Base-by-base conservation (phyloP, 1,284 basidiomycete species). In the Boletus semigastroideus region DNA sequence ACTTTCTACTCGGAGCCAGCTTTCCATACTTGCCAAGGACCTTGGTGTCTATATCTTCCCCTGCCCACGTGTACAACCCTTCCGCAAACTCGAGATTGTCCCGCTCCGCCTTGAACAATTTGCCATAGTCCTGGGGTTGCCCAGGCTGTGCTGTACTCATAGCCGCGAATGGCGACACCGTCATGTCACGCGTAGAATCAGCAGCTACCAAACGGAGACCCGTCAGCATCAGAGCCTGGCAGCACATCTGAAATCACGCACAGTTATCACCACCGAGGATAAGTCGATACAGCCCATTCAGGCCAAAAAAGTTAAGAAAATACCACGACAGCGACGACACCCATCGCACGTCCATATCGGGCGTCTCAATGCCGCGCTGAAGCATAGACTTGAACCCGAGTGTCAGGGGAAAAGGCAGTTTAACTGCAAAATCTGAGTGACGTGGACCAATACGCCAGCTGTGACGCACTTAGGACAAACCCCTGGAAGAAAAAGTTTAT, bases 401-500 rank as follows among this genome's bases (percentile, higher is more conserved):
- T 5, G 97, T 99, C 49, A 99, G 75, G 1, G 97, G 97, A 75
- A 99, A 99, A 0, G 97, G 97, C 0, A 99, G 77, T 67, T 95
- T 96, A 72, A 98, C 94, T 96, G 65, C 19, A 34, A 45, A 17
- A 14, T 27, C 3, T 58, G 53, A 47, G 45, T 16, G 19, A 53
- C 34, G 37, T 16, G 34, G 42, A 28, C 14, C 39, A 43, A 52
- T 20, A 37, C 11, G 25, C 45, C 38, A 43, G 46, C 3, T 1
- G 43, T 48, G 43, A 85, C 93, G 71, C 70, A 98, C 96, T 97
- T 54, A 98, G 81, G 48, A 99, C 91, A 69, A 99, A 98, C 31
- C 96, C 96, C 59, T 93, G 91, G 76, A 99, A 99, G 84, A 99
- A 99, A 72, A 96, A 95, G 73, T 96, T 98, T 77, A 99, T 97